phyloP scores from a whole-genome alignment of 805 yeast genomes.

The Zygoascus bituminiphila region DNA sequence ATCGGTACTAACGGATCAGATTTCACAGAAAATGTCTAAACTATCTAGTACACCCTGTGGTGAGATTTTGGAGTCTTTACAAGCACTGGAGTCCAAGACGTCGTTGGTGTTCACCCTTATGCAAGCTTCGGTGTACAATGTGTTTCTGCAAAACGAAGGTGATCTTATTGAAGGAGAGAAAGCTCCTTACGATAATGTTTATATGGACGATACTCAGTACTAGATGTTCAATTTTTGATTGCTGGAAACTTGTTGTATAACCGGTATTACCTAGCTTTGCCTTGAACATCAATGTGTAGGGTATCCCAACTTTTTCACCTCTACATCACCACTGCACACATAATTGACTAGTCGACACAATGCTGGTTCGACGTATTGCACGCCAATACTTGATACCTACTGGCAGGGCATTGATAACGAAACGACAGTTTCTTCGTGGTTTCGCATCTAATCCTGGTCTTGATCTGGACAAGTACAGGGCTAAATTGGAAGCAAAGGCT shows the following conservation, averaged over 20 bases:
- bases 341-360: background rate
- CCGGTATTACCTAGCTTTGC: background rate
- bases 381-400: too few relatives aligned
- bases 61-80: slow-evolving; percentile 41
- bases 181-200: slow-evolving; percentile 9
- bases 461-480: slow-evolving; percentile 31
- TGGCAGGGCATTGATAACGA: too few relatives aligned
- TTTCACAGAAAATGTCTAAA: slow-evolving; percentile 13
- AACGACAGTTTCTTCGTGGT: too few relatives aligned
- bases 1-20: slow-evolving; percentile 14
- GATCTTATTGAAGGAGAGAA: slow-evolving; percentile 18
- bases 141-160: slow-evolving; percentile 46
- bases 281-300: background rate
- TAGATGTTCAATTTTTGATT: background rate
- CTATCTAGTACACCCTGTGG: slow-evolving; percentile 19
- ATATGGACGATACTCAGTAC: slow-evolving; percentile 3
- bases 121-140: slow-evolving; percentile 62
- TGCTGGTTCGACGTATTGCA: background rate
- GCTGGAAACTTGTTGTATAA: background rate
- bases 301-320: background rate
- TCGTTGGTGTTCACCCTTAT: slow-evolving; percentile 58
- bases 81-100: slow-evolving; percentile 54
- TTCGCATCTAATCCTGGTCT: background rate
- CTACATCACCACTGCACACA: background rate
- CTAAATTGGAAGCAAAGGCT: slow-evolving; percentile 35